Percentiles rank a stretch among this genome's conserved stretches.
These are phyloP conservation scores for Coniophora puteana DNA, from an alignment of 1,284 basidiomycete genomes.

Conservation along the genomic window DNA sequence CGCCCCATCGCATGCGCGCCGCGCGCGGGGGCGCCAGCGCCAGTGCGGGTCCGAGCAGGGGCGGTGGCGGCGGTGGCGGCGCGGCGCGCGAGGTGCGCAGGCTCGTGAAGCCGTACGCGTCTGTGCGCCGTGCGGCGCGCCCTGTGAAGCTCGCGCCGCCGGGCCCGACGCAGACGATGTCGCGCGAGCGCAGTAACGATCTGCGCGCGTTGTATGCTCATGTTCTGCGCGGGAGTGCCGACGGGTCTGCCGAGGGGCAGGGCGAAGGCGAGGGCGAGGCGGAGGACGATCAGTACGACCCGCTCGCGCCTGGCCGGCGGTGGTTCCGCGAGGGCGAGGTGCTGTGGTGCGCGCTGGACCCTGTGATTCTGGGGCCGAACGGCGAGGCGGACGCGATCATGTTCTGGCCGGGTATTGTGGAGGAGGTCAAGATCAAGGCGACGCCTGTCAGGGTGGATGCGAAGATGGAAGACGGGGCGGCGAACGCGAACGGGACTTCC, in stretches of 20 bases:
- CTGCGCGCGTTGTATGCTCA: constrained; percentile 45
- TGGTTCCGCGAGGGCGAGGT: constrained; percentile 68
- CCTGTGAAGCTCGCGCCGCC: background rate
- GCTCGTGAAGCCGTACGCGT: no score
- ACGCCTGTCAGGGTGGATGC: constrained; percentile 16
- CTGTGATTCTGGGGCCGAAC: constrained; percentile 42
- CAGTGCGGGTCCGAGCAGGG: constrained; percentile 10
- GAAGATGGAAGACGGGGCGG: constrained; percentile 6
- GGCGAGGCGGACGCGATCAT: constrained; percentile 42
- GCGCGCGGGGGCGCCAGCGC: background rate
- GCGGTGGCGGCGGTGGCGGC: no score
- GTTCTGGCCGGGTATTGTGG: constrained; percentile 72
- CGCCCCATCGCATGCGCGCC: constrained; percentile 13
- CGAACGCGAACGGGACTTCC: constrained; percentile 10
- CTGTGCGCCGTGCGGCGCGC: constrained; percentile 9
- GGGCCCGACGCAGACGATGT: constrained; percentile 5
- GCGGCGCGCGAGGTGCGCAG: no score
- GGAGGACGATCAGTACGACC: no score
- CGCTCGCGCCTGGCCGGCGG: no score
- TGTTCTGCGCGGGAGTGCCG: constrained; percentile 50
- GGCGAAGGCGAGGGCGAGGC: constrained; percentile 19
- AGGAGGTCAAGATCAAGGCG: constrained; percentile 50
- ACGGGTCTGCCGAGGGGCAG: constrained; percentile 41
- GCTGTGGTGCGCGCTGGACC: constrained; percentile 64
- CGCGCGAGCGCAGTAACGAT: constrained; percentile 2